phyloP scores from a whole-genome alignment of 2,329 filamentous ascomycete genomes.

The Claviceps quebecensis region DNA sequence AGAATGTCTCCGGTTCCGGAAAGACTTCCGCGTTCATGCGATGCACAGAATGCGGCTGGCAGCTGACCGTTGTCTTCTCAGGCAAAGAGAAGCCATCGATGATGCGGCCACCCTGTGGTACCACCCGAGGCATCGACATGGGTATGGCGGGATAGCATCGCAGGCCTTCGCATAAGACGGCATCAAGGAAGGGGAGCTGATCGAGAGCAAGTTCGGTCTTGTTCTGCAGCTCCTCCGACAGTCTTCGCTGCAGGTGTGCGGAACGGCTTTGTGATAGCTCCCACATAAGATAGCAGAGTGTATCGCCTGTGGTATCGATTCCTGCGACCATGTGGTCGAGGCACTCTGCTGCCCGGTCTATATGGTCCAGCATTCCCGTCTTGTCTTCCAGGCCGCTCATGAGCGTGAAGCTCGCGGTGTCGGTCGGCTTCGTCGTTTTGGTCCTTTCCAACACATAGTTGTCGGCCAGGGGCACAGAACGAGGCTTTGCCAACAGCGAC shows the following conservation, averaged over 20 bases:
- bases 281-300: constrained; percentile 57
- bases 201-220: constrained; percentile 29
- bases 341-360: constrained; percentile 52
- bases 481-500: constrained; percentile 35
- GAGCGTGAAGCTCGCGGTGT: constrained; percentile 40
- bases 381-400: constrained; percentile 43
- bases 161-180: constrained; percentile 47
- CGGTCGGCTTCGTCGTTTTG: constrained; percentile 27
- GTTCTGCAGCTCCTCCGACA: constrained; percentile 37
- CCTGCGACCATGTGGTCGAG: constrained; percentile 60
- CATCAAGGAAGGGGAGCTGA: constrained; percentile 45
- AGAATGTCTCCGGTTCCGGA: constrained; percentile 60
- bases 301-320: constrained; percentile 59
- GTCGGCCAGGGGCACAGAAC: constrained; percentile 44
- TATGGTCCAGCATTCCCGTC: constrained; percentile 28
- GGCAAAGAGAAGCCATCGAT: constrained; percentile 44
- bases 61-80: constrained; percentile 40
- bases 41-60: constrained; percentile 47
- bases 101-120: constrained; percentile 36
- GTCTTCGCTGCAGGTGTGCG: constrained; percentile 31
- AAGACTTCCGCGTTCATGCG: constrained; percentile 53
- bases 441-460: constrained; percentile 41
- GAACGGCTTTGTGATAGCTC: constrained; percentile 50
- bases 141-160: constrained; percentile 51
- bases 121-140: constrained; percentile 50